These are phyloP conservation scores for Diplocarpon rosae DNA, from an alignment of 2,329 filamentous ascomycete species.

Conservation along the genomic window DNA sequence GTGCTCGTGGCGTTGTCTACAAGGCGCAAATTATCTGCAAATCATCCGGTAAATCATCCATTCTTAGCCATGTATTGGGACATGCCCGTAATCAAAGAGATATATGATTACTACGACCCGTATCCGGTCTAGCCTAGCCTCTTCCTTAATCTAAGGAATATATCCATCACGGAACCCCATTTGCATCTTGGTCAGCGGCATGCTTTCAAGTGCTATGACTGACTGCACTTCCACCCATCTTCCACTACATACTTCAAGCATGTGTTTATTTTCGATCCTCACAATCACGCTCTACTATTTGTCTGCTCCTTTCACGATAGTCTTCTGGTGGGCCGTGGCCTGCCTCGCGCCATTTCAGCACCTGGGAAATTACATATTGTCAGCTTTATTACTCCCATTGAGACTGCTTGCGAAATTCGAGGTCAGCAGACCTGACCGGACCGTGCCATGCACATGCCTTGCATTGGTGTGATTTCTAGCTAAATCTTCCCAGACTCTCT, in stretches of 20 bases:
- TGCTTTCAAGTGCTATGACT: no score
- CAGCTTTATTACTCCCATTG: slow-evolving; percentile 19
- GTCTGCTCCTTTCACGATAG: slow-evolving; percentile 15
- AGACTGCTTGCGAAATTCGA: slow-evolving; percentile 24
- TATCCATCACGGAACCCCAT: no score
- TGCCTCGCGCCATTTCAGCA: slow-evolving; percentile 21
- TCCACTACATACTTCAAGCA: slow-evolving; percentile 1
- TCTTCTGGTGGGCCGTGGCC: slow-evolving; percentile 13
- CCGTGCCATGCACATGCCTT: background rate
- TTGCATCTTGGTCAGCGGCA: no score
- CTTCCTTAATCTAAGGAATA: no score
- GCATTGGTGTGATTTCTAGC: background rate
- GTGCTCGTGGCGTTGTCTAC: no score
- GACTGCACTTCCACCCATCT: no score
- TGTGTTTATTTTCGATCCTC: slow-evolving; percentile 16
- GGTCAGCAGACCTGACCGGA: slow-evolving; percentile 9
- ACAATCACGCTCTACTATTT: slow-evolving; percentile 17
- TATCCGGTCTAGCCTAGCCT: no score
- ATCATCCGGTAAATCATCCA: no score
- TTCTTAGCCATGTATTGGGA: no score
- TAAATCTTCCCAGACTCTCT: slow-evolving; percentile 29
- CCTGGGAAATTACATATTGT: slow-evolving; percentile 16
- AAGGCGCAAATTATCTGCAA: no score
- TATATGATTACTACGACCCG: no score
- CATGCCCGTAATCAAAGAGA: no score